phyloP scores from a whole-genome alignment of 495 filamentous ascomycete species.

The Penicillium alfredii region DNA sequence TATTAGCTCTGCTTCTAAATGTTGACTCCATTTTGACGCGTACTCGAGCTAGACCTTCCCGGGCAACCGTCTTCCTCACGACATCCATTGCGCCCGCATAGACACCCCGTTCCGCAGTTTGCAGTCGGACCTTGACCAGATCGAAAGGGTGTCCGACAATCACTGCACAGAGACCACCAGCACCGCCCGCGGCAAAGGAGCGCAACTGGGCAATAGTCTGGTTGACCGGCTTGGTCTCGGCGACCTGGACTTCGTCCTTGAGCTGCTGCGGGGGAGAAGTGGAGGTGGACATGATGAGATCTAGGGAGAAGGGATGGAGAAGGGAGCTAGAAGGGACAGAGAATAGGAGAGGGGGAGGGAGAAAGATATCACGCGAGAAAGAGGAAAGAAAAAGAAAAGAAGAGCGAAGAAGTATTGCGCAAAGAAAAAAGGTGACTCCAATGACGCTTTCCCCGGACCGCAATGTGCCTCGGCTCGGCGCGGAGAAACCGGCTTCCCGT shows the following conservation, averaged over 20 bases:
- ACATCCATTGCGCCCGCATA: slow-evolving; percentile 90
- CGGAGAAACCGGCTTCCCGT: slow-evolving; percentile 18
- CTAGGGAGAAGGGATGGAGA: slow-evolving; percentile 3
- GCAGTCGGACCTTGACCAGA: slow-evolving; percentile 92
- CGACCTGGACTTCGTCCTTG: slow-evolving; percentile 28
- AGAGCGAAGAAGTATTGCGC: neutral
- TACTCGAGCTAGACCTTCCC: slow-evolving; percentile 72
- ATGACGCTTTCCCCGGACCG: slow-evolving; percentile 19
- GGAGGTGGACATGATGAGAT: slow-evolving; percentile 29
- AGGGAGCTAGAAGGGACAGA: neutral
- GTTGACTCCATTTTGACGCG: slow-evolving; percentile 1
- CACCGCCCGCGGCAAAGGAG: slow-evolving; percentile 82
- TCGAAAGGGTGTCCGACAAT: slow-evolving; percentile 95
- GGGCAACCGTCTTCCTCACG: slow-evolving; percentile 75
- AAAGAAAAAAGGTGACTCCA: too few relatives aligned
- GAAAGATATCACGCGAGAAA: slow-evolving; percentile 1
- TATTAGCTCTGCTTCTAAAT: slow-evolving; percentile 1
- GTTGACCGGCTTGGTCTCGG: slow-evolving; percentile 35
- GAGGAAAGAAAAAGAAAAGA: slow-evolving; percentile 1
- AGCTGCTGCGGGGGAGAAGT: slow-evolving; percentile 28
- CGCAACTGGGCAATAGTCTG: slow-evolving; percentile 53
- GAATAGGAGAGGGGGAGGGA: slow-evolving; percentile 4
- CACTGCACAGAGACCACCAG: slow-evolving; percentile 90
- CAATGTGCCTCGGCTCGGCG: slow-evolving; percentile 29
- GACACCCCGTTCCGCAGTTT: slow-evolving; percentile 91